A percentile compares a stretch with the other conserved stretches of the same genome.
Conservation (phyloP, 163 green algal species). For the Volvox carteri region DNA sequence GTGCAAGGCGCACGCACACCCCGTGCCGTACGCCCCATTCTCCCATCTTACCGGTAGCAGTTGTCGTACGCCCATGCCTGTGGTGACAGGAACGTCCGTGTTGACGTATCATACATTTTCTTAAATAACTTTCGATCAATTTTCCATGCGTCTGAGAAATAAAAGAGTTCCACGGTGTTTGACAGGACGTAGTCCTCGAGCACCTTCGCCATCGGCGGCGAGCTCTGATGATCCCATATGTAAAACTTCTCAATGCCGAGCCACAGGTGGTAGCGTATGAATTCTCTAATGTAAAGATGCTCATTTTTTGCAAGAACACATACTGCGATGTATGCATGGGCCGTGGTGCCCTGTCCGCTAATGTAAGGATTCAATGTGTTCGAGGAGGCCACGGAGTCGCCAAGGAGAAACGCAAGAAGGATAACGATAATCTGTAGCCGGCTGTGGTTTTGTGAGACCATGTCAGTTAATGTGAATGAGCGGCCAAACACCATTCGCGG, state of each 20-base stretch:
- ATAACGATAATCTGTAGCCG: no score
- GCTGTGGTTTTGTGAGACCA: no score
- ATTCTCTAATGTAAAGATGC: constrained; percentile 43
- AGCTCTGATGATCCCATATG: constrained; percentile 47
- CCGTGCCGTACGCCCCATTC: no score
- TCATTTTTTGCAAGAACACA: constrained; percentile 48
- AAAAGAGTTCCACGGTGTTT: constrained; percentile 7
- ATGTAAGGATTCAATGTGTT: no score
- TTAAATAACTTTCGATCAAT: neutral
- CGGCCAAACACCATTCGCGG: no score
- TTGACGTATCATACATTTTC: constrained; percentile 27
- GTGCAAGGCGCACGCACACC: no score
- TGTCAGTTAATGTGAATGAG: no score
- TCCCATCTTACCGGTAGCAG: constrained; percentile 56
- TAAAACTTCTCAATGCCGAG: constrained; percentile 53
- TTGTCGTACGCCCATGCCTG: constrained; percentile 56
- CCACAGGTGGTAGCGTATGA: constrained; percentile 41
- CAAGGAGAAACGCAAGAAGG: neutral
- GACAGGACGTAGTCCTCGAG: constrained; percentile 26
- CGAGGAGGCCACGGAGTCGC: no score
- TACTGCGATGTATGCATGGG: constrained; percentile 39
- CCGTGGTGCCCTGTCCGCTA: no score
- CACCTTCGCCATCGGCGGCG: constrained; percentile 4
- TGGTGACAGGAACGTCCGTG: constrained; percentile 24
- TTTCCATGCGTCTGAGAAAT: constrained; percentile 36